These are phyloP conservation scores for Pyrenochaeta sp. DNA, from an alignment of 2,329 filamentous ascomycete species.

Conservation along the genomic window DNA sequence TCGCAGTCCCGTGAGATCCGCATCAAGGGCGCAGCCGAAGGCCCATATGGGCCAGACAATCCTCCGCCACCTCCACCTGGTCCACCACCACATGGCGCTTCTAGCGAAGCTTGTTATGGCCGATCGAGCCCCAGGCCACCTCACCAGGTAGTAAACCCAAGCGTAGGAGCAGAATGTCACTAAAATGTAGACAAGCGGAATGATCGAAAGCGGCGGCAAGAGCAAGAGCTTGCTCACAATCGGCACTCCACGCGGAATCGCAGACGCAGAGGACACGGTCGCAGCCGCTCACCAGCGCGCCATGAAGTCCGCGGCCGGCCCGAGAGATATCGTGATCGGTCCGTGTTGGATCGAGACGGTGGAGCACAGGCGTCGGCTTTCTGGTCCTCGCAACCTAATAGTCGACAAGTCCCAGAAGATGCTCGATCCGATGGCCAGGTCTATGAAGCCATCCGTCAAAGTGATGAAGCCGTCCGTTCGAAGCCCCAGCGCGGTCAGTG, in stretches of 20 bases:
- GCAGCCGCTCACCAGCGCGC: slow-evolving; percentile 12
- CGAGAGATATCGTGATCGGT: not conserved
- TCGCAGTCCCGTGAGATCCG: not conserved
- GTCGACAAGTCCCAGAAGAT: not conserved
- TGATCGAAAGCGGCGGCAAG: not conserved
- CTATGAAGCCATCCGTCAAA: not conserved
- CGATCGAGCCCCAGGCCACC: not conserved
- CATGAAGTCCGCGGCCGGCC: not conserved
- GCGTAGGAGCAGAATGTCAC: too few species aligned
- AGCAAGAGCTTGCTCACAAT: not conserved
- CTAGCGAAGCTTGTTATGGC: not conserved
- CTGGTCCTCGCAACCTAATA: not conserved
- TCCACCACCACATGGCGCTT: not conserved
- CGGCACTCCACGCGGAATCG: not conserved
- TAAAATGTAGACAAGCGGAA: too few species aligned
- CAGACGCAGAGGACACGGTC: not conserved
- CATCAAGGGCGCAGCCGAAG: not conserved
- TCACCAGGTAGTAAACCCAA: not conserved
- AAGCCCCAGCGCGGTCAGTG: too few species aligned
- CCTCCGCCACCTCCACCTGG: slow-evolving; percentile 13
- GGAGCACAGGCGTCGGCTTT: not conserved
- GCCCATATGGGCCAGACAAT: slow-evolving; percentile 10
- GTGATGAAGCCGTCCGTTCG: not conserved
- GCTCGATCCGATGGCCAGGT: not conserved
- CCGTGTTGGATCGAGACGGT: not conserved